These are phyloP conservation scores for Neurospora sp. DNA, from an alignment of 2,329 filamentous ascomycete species.

Conservation along the genomic window DNA sequence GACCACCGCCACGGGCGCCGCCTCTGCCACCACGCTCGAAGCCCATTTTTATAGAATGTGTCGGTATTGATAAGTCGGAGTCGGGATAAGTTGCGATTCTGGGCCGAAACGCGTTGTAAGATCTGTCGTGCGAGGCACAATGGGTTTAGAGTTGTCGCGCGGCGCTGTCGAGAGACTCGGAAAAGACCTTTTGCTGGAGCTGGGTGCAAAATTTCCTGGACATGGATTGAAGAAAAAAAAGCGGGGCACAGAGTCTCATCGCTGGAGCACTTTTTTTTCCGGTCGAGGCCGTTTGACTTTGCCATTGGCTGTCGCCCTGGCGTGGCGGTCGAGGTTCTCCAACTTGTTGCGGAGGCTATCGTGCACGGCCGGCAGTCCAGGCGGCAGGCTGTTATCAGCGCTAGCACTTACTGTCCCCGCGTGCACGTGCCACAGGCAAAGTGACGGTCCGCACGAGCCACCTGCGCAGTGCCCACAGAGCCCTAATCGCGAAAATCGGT, in stretches of 20 bases:
- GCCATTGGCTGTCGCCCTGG: not conserved
- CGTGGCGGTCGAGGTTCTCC: not conserved
- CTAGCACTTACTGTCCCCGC: not conserved
- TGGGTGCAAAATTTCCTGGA: constrained; percentile 21
- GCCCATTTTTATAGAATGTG: constrained; percentile 25
- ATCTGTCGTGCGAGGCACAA: constrained; percentile 12
- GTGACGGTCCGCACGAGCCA: constrained; percentile 14
- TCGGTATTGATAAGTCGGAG: constrained; percentile 3
- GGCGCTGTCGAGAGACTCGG: constrained; percentile 12
- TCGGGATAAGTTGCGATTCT: constrained; percentile 1
- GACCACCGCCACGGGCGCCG: constrained; percentile 26
- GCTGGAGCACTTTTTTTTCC: constrained; percentile 6
- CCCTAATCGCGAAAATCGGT: constrained; percentile 22
- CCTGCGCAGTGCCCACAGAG: constrained; percentile 17
- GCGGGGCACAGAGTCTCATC: constrained; percentile 7
- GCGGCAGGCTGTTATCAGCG: constrained; percentile 1
- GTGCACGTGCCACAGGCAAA: constrained; percentile 13
- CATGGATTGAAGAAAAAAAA: constrained; percentile 13
- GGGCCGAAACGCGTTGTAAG: constrained; percentile 1
- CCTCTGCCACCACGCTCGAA: constrained; percentile 35
- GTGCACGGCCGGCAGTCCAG: not conserved
- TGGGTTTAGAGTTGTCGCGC: constrained; percentile 13
- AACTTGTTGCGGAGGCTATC: not conserved
- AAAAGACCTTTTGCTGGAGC: constrained; percentile 17
- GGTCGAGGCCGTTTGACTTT: constrained; percentile 4